Base-by-base conservation (phyloP, 441 rosid species). In the Corymbia citriodora region DNA sequence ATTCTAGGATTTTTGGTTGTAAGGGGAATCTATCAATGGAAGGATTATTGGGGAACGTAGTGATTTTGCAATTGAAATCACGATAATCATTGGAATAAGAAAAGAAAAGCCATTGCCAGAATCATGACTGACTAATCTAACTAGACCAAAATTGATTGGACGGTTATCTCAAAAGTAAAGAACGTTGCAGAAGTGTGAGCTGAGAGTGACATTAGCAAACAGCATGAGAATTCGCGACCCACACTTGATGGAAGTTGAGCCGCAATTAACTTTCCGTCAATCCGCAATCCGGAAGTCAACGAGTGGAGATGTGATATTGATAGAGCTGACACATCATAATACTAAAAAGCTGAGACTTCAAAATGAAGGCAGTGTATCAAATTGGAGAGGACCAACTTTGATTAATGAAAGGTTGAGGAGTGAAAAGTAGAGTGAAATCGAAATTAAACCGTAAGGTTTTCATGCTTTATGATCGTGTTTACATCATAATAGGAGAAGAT, bases 341-440 rank as follows among this genome's bases (percentile, higher is more conserved):
- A 40, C 45, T 40, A 40, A 6, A 40, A 40, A 40, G 45, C 45
- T 57, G 29, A 57, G 63, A 57, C 23, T 57, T 57, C 63, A 57
- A 21, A 23, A 57, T 23, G 63, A 57, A 57, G 29, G 63, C 1
- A 57, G 0, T 1, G 0, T 0, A 27, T 57, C 4, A 27, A 57
- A 57, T 57, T 57, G 63, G 0, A 23, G 3, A 4, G 3, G 63
- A 57, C 6, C 61, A 23, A 57, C 29, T 57, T 57, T 23, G 63
- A 57, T 57, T 57, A 23, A 57, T 23, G 63, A 21, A 23, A 9
- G 23, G 63, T 57, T 29, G 10, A 57, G 6, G 29, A 57, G 27
- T 57, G 45, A 40, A 40, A 40, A 40, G 45, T 40, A 40, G 45
- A 40, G 45, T 40, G 63, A 57, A 57, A 57, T 57, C 29, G 63